Evolutionary conservation across 495 filamentous ascomycete genomes (phyloP).

Genomic region (Pseudoneurospora amorphoporcata): DNA sequence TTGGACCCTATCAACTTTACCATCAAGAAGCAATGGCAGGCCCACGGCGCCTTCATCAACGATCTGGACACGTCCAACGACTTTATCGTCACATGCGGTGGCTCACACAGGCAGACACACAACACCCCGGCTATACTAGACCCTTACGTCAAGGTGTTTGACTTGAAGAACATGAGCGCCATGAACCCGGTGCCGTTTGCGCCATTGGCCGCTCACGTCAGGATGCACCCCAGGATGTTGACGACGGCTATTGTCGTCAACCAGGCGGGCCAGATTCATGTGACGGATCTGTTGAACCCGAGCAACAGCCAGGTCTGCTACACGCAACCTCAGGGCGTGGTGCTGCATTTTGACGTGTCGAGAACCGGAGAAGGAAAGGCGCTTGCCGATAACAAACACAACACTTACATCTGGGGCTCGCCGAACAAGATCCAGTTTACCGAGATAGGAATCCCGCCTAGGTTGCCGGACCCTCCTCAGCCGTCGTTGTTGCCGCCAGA

Average conservation of each 20-base stretch:
- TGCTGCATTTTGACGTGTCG: slow-evolving; percentile 72
- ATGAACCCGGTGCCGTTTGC: slow-evolving; percentile 88
- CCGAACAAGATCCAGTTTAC: slow-evolving; percentile 82
- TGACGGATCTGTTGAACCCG: slow-evolving; percentile 90
- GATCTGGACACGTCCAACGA: slow-evolving; percentile 94
- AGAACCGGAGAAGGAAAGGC: slow-evolving; percentile 83
- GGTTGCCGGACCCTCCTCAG: slow-evolving; percentile 57
- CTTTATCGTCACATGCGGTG: slow-evolving; percentile 90
- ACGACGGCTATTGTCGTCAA: slow-evolving; percentile 88
- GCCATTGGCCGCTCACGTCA: slow-evolving; percentile 79
- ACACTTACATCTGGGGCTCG: slow-evolving; percentile 85
- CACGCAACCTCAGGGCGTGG: slow-evolving; percentile 57
- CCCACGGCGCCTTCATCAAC: slow-evolving; percentile 72
- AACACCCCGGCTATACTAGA: slow-evolving; percentile 58
- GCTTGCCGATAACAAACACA: slow-evolving; percentile 66
- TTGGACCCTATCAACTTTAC: slow-evolving; percentile 68
- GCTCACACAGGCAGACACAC: slow-evolving; percentile 52
- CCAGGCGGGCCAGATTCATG: slow-evolving; percentile 81
- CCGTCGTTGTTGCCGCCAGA: slow-evolving; percentile 40
- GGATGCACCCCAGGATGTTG: slow-evolving; percentile 89
- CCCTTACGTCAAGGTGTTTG: slow-evolving; percentile 85
- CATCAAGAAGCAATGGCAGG: slow-evolving; percentile 76
- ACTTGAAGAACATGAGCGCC: slow-evolving; percentile 74
- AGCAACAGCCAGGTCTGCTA: slow-evolving; percentile 85
- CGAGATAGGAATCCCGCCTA: slow-evolving; percentile 67